Evolutionary conservation across 2,329 filamentous ascomycete genomes (phyloP).

Genomic region (Neonectria sp.): DNA sequence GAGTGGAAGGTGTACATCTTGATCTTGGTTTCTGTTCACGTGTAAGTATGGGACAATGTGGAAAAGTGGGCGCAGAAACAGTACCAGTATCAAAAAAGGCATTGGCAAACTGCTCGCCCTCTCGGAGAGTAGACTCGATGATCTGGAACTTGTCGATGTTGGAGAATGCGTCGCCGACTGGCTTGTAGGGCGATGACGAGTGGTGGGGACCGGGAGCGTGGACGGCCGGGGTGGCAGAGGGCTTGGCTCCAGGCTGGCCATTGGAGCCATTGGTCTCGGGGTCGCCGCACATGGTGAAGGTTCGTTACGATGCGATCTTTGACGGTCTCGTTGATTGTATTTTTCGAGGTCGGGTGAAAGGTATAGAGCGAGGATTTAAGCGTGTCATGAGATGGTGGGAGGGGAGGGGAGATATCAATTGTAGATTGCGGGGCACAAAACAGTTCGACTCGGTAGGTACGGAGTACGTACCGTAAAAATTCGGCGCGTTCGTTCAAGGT

Average conservation of each 20-base stretch:
- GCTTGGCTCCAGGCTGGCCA: slow-evolving; percentile 1
- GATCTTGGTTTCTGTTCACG: slow-evolving; percentile 43
- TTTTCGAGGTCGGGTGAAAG: slow-evolving; percentile 3
- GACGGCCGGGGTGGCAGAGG: slow-evolving; percentile 2
- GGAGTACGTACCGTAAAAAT: background rate
- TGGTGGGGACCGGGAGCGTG: background rate
- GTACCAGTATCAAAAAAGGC: slow-evolving; percentile 79
- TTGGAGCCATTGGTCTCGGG: slow-evolving; percentile 5
- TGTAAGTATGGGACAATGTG: background rate
- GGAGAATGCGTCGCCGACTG: slow-evolving; percentile 39
- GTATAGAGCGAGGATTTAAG: background rate
- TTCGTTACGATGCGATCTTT: background rate
- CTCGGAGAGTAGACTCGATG: slow-evolving; percentile 45
- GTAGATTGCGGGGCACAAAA: background rate
- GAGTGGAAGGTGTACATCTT: slow-evolving; percentile 34
- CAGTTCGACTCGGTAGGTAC: background rate
- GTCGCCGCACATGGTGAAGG: slow-evolving; percentile 3
- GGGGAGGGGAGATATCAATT: background rate
- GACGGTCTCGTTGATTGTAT: slow-evolving; percentile 11
- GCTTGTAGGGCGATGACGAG: slow-evolving; percentile 13
- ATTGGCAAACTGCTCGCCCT: slow-evolving; percentile 69
- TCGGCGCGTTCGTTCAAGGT: background rate
- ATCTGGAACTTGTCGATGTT: slow-evolving; percentile 43
- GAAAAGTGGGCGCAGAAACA: background rate
- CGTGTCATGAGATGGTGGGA: background rate